A percentile compares a stretch with the other conserved stretches of the same genome.
Evolutionary conservation across 148 eudicot species (phyloP).

Genomic region (Chenopodium formosanum): DNA sequence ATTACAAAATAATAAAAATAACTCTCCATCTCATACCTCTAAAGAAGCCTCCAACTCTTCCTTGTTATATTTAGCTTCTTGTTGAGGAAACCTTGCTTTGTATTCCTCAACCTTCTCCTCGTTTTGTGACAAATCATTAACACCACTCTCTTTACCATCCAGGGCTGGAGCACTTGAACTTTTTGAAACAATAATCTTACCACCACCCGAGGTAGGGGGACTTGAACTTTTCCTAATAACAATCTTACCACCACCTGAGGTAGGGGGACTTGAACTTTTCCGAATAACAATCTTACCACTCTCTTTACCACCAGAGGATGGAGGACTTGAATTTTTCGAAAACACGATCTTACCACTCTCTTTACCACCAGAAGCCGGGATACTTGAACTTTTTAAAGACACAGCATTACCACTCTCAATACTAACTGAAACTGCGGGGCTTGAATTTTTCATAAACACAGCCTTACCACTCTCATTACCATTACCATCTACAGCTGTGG

Average conservation of each 20-base stretch:
- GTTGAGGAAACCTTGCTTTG: constrained; percentile 27
- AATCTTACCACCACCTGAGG: constrained; percentile 11
- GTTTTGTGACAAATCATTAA: constrained; percentile 23
- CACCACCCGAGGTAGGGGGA: not conserved
- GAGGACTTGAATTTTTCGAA: no score
- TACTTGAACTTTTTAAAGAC: constrained; percentile 7
- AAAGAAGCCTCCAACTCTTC: constrained; percentile 68
- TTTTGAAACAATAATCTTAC: no score
- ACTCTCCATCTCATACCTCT: constrained; percentile 51
- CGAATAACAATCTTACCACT: constrained; percentile 6
- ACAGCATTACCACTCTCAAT: not conserved
- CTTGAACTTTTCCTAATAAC: constrained; percentile 7
- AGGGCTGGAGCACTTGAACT: not conserved
- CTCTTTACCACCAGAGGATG: not conserved
- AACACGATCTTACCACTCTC: not conserved
- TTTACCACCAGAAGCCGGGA: no score
- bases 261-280: constrained; percentile 3
- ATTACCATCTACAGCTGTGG: no score
- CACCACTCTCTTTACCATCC: constrained; percentile 26
- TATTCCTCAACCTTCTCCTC: constrained; percentile 22
- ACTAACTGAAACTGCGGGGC: no score
- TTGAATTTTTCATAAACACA: no score
- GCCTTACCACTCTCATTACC: no score
- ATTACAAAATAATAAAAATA: not conserved
- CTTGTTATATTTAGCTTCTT: constrained; percentile 46